phyloP scores from a whole-genome alignment of 139 green algal genomes.

The Volvox reticuliferus region DNA sequence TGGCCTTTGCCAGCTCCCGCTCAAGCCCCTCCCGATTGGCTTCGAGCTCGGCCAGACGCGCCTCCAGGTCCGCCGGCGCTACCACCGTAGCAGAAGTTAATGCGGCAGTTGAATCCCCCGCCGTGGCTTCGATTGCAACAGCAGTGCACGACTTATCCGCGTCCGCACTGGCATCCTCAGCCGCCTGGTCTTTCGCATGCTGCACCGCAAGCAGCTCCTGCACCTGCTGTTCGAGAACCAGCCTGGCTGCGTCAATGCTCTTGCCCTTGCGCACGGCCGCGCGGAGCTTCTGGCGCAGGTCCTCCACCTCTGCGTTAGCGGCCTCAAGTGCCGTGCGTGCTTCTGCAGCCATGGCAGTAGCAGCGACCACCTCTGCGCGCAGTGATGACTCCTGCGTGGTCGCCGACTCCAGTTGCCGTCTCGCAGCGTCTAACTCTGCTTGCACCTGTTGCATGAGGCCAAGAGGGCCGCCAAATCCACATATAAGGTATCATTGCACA shows the following conservation, averaged over 20 bases:
- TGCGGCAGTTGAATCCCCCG: background rate
- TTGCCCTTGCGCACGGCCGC: constrained; percentile 51
- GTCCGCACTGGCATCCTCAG: background rate
- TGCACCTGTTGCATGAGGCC: constrained; percentile 14
- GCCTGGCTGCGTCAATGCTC: constrained; percentile 21
- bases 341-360: background rate
- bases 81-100: background rate
- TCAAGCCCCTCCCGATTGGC: background rate
- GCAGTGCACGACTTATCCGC: background rate
- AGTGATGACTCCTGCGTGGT: constrained; percentile 23
- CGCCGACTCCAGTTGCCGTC: background rate
- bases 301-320: constrained; percentile 38
- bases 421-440: background rate
- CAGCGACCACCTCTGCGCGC: background rate
- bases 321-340: background rate
- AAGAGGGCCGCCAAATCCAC: too few relatives aligned
- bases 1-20: background rate
- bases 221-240: constrained; percentile 40
- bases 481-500: too few relatives aligned
- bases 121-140: background rate
- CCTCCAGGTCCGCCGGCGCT: background rate
- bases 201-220: constrained; percentile 4
- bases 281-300: constrained; percentile 49
- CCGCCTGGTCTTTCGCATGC: background rate
- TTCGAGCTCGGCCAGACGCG: background rate